phyloP scores from a whole-genome alignment of 768 basidiomycete genomes.

The Auricularia heimuer region DNA sequence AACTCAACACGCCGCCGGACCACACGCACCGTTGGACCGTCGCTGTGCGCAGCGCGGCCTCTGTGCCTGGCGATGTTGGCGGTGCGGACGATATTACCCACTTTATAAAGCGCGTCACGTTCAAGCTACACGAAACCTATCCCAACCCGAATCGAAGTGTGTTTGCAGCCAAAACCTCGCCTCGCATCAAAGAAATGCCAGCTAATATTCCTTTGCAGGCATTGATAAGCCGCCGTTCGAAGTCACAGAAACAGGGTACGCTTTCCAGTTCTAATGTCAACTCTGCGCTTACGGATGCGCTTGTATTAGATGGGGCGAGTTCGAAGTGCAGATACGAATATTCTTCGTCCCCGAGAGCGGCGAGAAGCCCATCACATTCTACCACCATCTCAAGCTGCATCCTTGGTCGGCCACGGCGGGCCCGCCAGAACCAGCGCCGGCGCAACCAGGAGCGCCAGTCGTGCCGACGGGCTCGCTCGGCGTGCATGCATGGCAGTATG shows the following conservation, averaged over 20 bases:
- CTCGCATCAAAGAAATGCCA: too few relatives aligned
- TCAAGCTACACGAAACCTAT: slow-evolving; percentile 97
- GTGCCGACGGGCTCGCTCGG: slow-evolving; percentile 47
- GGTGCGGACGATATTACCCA: slow-evolving; percentile 85
- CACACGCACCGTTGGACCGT: slow-evolving; percentile 98
- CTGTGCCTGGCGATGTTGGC: slow-evolving; percentile 67
- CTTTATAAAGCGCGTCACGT: slow-evolving; percentile 91
- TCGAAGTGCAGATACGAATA: slow-evolving; percentile 88
- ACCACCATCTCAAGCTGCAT: slow-evolving; percentile 93
- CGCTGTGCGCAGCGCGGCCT: slow-evolving; percentile 81
- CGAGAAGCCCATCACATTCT: slow-evolving; percentile 80
- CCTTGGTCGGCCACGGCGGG: slow-evolving; percentile 44
- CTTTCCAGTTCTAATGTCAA: background rate
- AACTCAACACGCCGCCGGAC: slow-evolving; percentile 39
- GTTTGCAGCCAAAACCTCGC: background rate
- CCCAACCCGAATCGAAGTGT: slow-evolving; percentile 79
- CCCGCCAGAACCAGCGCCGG: slow-evolving; percentile 39
- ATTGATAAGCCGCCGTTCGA: slow-evolving; percentile 91
- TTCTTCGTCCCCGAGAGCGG: slow-evolving; percentile 82
- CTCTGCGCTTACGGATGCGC: background rate
- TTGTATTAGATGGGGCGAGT: slow-evolving; percentile 83
- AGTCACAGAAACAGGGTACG: slow-evolving; percentile 88
- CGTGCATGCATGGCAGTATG: slow-evolving; percentile 97
- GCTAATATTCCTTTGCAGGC: slow-evolving; percentile 33
- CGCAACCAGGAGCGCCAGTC: slow-evolving; percentile 57